A percentile compares a stretch with the other conserved stretches of the same genome.
Evolutionary conservation across 257 asterid species (phyloP).

Genomic region (Cinchona pubescens): DNA sequence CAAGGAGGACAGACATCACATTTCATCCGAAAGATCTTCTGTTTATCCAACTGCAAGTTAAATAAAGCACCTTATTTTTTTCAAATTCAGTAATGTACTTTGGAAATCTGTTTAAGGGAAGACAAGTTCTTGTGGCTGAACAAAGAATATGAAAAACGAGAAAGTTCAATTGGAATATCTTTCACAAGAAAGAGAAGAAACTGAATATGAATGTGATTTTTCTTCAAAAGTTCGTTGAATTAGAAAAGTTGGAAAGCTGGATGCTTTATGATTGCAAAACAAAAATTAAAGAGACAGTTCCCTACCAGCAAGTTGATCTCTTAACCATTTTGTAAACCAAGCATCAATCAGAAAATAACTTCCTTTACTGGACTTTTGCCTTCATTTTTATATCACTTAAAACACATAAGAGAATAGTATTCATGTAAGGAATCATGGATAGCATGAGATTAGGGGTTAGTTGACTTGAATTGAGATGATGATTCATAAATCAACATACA

Average conservation of each 20-base stretch:
- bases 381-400: not conserved
- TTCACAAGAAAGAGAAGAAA: not conserved
- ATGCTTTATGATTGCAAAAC: not conserved
- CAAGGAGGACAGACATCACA: constrained; percentile 16
- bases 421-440: not conserved
- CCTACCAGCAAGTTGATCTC: not conserved
- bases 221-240: not conserved
- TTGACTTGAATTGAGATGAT: not conserved
- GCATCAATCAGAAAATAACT: not conserved
- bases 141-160: not conserved
- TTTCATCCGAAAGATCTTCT: not conserved
- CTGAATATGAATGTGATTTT: not conserved
- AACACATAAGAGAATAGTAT: too few species aligned
- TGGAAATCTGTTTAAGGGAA: not conserved
- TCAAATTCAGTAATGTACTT: not conserved
- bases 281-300: not conserved
- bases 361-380: too few species aligned
- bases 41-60: not conserved
- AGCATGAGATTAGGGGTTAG: not conserved
- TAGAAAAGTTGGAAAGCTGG: too few species aligned
- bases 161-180: not conserved
- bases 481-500: not conserved
- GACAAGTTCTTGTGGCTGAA: not conserved
- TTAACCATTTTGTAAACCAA: not conserved
- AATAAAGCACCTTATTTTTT: not conserved